A percentile compares a stretch with the other conserved stretches of the same genome.
phyloP scores from a whole-genome alignment of 768 basidiomycete species.

The Tylopilus felleus region DNA sequence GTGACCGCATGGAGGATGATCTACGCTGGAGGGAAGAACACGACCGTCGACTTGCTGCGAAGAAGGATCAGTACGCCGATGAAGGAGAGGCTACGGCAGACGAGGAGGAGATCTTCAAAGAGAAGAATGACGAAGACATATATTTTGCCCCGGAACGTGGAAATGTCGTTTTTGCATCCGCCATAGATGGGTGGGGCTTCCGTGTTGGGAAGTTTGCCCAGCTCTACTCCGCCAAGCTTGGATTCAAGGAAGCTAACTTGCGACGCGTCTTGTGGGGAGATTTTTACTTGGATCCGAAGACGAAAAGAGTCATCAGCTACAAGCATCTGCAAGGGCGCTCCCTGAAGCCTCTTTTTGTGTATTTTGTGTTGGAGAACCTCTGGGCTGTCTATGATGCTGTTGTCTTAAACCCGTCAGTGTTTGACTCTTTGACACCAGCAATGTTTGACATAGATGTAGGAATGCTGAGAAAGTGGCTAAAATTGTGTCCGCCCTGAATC shows the following conservation, averaged over 20 bases:
- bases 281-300: conserved; percentile 94
- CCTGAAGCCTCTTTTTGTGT: conserved; percentile 94
- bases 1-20: conserved; percentile 96
- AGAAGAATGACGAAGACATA: conserved; percentile 96
- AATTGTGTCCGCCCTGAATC: conserved; percentile 76
- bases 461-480: conserved; percentile 87
- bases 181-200: conserved; percentile 98
- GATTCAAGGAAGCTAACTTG: conserved; percentile 84
- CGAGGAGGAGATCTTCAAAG: conserved; percentile 72
- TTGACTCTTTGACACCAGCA: background rate
- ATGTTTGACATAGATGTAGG: conserved; percentile 41
- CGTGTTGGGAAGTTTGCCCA: conserved; percentile 91
- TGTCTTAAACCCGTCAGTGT: conserved; percentile 79
- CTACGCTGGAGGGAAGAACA: conserved; percentile 90
- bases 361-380: conserved; percentile 94
- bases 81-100: conserved; percentile 59
- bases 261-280: conserved; percentile 94
- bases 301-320: conserved; percentile 86
- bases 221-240: conserved; percentile 85
- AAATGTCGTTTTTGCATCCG: conserved; percentile 95
- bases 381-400: conserved; percentile 97
- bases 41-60: conserved; percentile 72
- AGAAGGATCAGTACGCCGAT: conserved; percentile 68
- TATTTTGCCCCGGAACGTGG: conserved; percentile 96
- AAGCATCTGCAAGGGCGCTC: conserved; percentile 85